These are phyloP conservation scores for Penicillium cinerascens DNA, from an alignment of 495 filamentous ascomycete genomes.

Conservation along the genomic window DNA sequence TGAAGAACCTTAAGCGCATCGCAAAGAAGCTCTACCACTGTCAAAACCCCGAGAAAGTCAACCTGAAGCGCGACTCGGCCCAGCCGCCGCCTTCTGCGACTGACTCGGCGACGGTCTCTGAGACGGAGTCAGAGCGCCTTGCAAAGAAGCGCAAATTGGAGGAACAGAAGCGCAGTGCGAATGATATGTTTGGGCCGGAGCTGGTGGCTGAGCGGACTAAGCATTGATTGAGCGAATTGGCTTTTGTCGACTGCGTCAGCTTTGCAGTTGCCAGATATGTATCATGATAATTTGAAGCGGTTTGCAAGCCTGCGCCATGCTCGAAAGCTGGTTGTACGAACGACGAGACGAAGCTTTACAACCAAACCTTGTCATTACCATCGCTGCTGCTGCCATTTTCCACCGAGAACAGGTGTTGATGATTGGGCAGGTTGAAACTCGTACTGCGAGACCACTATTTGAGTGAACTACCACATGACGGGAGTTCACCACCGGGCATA, in stretches of 20 bases:
- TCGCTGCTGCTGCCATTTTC: neutral
- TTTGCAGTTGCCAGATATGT: neutral
- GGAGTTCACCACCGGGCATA: neutral
- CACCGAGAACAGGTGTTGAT: neutral
- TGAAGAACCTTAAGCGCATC: slow-evolving; percentile 53
- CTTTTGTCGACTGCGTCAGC: neutral
- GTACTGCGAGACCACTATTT: neutral
- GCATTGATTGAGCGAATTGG: slow-evolving; percentile 7
- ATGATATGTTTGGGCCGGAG: slow-evolving; percentile 43
- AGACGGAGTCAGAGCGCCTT: slow-evolving; percentile 42
- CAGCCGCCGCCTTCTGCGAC: slow-evolving; percentile 14
- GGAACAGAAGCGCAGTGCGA: slow-evolving; percentile 14
- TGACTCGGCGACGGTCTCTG: slow-evolving; percentile 25
- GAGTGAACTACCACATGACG: neutral
- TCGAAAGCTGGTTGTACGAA: neutral
- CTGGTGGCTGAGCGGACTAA: slow-evolving; percentile 38
- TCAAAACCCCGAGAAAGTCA: slow-evolving; percentile 63
- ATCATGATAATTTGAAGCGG: no score
- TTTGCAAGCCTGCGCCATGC: neutral
- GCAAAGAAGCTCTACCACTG: slow-evolving; percentile 76
- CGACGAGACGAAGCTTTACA: neutral
- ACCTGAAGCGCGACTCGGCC: slow-evolving; percentile 42
- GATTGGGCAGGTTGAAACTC: neutral
- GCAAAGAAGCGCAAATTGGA: slow-evolving; percentile 46
- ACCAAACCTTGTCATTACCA: neutral